Percentiles rank a stretch among this genome's conserved stretches.
Evolutionary conservation across 257 asterid species (phyloP).

Genomic region (Solanum tarijense): DNA sequence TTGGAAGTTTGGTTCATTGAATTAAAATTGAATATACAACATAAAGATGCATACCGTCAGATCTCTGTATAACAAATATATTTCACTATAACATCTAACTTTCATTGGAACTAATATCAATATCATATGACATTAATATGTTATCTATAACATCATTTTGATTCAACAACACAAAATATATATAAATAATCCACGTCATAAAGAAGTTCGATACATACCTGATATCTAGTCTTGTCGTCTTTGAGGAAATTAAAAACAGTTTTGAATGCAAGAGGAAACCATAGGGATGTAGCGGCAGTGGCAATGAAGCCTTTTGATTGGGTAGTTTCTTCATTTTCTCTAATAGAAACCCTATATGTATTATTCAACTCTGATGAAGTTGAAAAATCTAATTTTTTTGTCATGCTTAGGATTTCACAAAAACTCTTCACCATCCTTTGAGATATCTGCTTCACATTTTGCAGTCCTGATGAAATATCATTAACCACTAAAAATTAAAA

Average conservation of each 20-base stretch:
- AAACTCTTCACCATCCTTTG: conserved; percentile 61
- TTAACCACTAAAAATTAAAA: conserved; percentile 19
- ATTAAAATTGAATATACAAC: not conserved
- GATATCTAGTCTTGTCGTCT: conserved; percentile 40
- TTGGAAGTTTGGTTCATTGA: not conserved
- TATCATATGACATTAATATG: not conserved
- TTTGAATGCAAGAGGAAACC: conserved; percentile 43
- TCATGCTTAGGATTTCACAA: conserved; percentile 34
- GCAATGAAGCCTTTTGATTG: conserved; percentile 33
- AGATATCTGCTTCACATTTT: conserved; percentile 42
- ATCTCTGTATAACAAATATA: not conserved
- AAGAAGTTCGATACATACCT: conserved; percentile 12
- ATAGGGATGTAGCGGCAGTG: conserved; percentile 40
- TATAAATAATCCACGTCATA: not conserved
- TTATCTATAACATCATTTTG: not conserved
- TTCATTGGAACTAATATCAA: not conserved
- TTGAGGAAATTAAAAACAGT: conserved; percentile 39
- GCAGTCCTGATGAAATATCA: conserved; percentile 23
- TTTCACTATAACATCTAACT: not conserved
- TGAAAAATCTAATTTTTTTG: conserved; percentile 27
- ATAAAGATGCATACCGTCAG: not conserved
- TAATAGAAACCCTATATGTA: conserved; percentile 35
- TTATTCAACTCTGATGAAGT: conserved; percentile 17
- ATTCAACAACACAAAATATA: not conserved
- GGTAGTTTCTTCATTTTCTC: conserved; percentile 20